These are phyloP conservation scores for Trypanosoma platydactyli DNA, from an alignment of 208 protist species.

Conservation along the genomic window DNA sequence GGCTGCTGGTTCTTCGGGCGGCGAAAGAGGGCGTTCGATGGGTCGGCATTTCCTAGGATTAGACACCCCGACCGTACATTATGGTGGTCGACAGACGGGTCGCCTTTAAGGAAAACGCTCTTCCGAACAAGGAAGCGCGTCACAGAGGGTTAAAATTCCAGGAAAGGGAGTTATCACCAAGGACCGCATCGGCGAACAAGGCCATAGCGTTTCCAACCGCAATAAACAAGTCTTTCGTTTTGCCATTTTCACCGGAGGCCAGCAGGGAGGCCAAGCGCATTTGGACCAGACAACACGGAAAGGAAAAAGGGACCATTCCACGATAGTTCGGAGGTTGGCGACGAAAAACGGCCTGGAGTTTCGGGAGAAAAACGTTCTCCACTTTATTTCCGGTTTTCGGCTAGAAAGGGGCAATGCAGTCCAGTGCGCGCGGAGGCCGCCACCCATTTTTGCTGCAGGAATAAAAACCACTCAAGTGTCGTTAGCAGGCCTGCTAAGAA, in stretches of 20 bases:
- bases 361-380: neutral
- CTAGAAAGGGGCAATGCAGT: slow-evolving; percentile 9
- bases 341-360: neutral
- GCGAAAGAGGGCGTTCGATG: too few relatives aligned
- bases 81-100: too few relatives aligned
- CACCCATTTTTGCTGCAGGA: neutral
- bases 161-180: too few relatives aligned
- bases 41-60: too few relatives aligned
- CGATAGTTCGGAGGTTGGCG: neutral
- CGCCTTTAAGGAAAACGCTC: too few relatives aligned
- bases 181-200: neutral
- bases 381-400: slow-evolving; percentile 20
- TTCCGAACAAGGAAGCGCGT: too few relatives aligned
- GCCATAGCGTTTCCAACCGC: neutral
- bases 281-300: slow-evolving; percentile 4
- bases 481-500: neutral
- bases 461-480: slow-evolving; percentile 3
- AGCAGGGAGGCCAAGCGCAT: slow-evolving; percentile 3
- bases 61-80: too few relatives aligned
- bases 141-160: too few relatives aligned
- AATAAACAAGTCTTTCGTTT: neutral
- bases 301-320: slow-evolving; percentile 7
- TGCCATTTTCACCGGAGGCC: slow-evolving; percentile 7
- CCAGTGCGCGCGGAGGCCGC: neutral
- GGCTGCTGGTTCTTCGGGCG: too few relatives aligned